Conservation (phyloP, 192 early-diverging fungal species). For the Coemansia sp. region DNA sequence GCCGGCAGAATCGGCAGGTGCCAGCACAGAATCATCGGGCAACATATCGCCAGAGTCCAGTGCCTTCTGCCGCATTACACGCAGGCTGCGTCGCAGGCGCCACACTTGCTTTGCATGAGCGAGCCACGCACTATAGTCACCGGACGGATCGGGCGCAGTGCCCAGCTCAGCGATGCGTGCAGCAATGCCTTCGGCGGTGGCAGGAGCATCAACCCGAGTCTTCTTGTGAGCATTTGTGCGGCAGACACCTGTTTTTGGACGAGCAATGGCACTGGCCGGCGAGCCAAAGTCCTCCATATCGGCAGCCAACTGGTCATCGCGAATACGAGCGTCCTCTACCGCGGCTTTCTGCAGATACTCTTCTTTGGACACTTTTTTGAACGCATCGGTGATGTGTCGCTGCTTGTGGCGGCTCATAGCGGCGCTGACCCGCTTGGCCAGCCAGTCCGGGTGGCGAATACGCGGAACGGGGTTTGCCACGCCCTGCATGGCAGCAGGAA, state of each 20-base stretch:
- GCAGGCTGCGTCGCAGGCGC: constrained; percentile 61
- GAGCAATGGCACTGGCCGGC: constrained; percentile 14
- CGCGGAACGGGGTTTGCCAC: constrained; percentile 91
- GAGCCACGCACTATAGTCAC: constrained; percentile 75
- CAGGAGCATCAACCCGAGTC: constrained; percentile 10
- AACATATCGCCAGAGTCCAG: constrained; percentile 31
- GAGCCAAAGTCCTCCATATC: constrained; percentile 66
- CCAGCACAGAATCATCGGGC: constrained; percentile 2
- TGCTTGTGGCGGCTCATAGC: constrained; percentile 85
- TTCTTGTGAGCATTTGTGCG: constrained; percentile 1
- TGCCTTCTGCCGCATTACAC: constrained; percentile 52
- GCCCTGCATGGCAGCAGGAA: constrained; percentile 97
- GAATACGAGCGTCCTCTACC: background rate
- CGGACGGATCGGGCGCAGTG: constrained; percentile 63
- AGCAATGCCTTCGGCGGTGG: constrained; percentile 47
- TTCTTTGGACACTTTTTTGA: constrained; percentile 56
- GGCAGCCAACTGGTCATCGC: constrained; percentile 7
- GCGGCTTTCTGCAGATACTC: constrained; percentile 27
- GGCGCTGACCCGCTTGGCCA: constrained; percentile 73
- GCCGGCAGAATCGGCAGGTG: background rate
- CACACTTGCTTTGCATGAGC: constrained; percentile 75
- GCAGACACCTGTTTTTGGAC: constrained; percentile 23
- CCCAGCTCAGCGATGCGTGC: constrained; percentile 45
- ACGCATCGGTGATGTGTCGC: constrained; percentile 80
- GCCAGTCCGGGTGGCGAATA: constrained; percentile 93